Conservation (phyloP, 805 yeast species). For the Candida boleticola region DNA sequence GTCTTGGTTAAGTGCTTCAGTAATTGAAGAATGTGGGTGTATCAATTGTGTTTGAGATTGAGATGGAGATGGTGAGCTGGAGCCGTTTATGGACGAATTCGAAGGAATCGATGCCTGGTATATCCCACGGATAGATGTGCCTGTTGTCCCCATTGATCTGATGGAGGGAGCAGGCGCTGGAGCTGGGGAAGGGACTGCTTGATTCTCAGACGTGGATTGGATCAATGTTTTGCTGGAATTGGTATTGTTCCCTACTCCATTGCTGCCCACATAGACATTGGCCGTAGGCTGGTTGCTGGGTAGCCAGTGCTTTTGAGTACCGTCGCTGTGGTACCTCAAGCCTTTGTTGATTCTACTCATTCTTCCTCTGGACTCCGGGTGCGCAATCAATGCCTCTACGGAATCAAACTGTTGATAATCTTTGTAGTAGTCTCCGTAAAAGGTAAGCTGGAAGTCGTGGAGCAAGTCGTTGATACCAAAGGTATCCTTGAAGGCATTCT, state of each 20-base stretch:
- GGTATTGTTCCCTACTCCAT: background rate
- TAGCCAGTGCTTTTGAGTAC: conserved; percentile 83
- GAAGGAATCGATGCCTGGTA: conserved; percentile 27
- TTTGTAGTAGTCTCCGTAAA: conserved; percentile 64
- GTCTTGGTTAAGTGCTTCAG: conserved; percentile 21
- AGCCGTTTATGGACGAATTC: conserved; percentile 11
- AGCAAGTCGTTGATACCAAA: conserved; percentile 74
- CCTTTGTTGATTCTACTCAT: conserved; percentile 80
- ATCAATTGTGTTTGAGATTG: conserved; percentile 2
- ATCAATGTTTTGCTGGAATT: background rate
- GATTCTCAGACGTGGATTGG: background rate
- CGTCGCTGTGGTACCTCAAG: conserved; percentile 73
- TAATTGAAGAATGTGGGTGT: too few relatives aligned
- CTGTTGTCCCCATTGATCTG: conserved; percentile 14
- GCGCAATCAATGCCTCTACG: conserved; percentile 65
- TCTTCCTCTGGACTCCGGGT: conserved; percentile 62
- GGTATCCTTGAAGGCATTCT: conserved; percentile 71
- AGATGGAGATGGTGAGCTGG: conserved; percentile 1
- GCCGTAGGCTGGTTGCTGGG: background rate
- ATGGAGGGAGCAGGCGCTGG: conserved; percentile 23
- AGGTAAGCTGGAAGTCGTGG: conserved; percentile 72
- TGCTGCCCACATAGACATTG: background rate
- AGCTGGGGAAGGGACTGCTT: background rate
- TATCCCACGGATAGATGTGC: conserved; percentile 27
- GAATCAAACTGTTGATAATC: conserved; percentile 84